Evolutionary conservation across 1,139 yeast genomes (phyloP).

Genomic region (Blastobotrys aristatus): DNA sequence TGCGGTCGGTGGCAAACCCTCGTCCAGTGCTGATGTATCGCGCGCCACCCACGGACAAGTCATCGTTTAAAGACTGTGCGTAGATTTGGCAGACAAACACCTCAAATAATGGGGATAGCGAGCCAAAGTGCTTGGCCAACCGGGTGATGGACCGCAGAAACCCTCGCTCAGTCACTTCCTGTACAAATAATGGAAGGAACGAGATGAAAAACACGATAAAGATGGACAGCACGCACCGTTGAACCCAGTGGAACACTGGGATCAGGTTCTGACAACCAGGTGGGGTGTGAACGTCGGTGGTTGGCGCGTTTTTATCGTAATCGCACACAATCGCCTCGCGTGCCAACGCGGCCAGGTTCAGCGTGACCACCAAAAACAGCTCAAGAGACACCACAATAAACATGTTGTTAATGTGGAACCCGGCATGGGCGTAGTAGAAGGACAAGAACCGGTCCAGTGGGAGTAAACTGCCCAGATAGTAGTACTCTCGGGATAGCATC

Average conservation of each 20-base stretch:
- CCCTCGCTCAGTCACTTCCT: constrained; percentile 78
- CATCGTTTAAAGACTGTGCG: constrained; percentile 62
- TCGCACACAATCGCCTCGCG: constrained; percentile 57
- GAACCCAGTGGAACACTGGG: constrained; percentile 77
- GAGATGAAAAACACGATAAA: constrained; percentile 81
- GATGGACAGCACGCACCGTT: constrained; percentile 73
- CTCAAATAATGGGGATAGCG: constrained; percentile 79
- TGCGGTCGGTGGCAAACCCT: constrained; percentile 72
- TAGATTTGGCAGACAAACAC: constrained; percentile 84
- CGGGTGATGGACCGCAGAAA: constrained; percentile 56
- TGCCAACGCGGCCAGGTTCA: constrained; percentile 61
- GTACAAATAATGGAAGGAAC: constrained; percentile 71
- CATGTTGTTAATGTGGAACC: constrained; percentile 78
- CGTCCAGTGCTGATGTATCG: constrained; percentile 79
- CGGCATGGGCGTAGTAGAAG: constrained; percentile 88
- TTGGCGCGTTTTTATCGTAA: constrained; percentile 49
- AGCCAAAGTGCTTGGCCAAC: constrained; percentile 57
- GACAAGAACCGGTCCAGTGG: constrained; percentile 78
- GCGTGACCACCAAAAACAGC: constrained; percentile 59
- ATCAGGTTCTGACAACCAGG: constrained; percentile 69
- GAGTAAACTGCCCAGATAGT: constrained; percentile 69
- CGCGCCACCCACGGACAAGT: constrained; percentile 78
- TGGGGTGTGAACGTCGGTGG: constrained; percentile 59
- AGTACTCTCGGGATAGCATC: constrained; percentile 76
- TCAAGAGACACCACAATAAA: constrained; percentile 73